Conservation (phyloP, 2,329 filamentous ascomycete genomes). For the Colletotrichum spaethianum region DNA sequence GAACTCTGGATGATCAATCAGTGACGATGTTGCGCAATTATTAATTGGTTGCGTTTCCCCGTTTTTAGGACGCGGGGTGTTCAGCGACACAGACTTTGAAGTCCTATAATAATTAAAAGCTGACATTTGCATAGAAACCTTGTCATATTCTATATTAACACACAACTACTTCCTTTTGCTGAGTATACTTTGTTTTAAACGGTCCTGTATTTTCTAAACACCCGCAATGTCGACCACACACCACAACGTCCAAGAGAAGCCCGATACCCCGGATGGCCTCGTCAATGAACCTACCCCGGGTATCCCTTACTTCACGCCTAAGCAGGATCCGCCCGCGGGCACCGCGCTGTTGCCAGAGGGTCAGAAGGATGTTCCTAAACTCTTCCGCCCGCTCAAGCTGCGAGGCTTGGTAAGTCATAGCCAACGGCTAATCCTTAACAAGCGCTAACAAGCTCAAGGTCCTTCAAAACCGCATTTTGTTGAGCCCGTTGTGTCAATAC, state of each 20-base stretch:
- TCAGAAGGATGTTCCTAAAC: slow-evolving; percentile 35
- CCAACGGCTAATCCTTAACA: slow-evolving; percentile 40
- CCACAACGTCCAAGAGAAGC: slow-evolving; percentile 1
- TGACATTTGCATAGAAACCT: background rate
- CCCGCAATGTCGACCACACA: background rate
- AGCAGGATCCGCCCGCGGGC: slow-evolving; percentile 5
- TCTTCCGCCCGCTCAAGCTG: slow-evolving; percentile 61
- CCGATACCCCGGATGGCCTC: background rate
- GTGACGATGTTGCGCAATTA: background rate
- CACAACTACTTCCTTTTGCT: background rate
- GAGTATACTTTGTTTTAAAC: background rate
- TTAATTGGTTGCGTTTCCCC: background rate
- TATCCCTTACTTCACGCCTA: slow-evolving; percentile 1
- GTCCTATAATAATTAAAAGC: background rate
- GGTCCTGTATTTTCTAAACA: background rate
- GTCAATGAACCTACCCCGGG: slow-evolving; percentile 8
- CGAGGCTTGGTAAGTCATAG: slow-evolving; percentile 53
- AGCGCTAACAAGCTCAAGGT: background rate
- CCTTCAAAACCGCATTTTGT: slow-evolving; percentile 57
- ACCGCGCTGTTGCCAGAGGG: slow-evolving; percentile 6
- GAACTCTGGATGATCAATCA: background rate
- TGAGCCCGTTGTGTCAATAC: slow-evolving; percentile 64
- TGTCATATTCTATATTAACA: background rate
- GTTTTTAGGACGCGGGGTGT: accelerated
- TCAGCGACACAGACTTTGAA: background rate